Evolutionary conservation across 2,329 filamentous ascomycete species (phyloP), one percentile per base, ranked within the genome.

Genomic region (Botrytis cinerea): DNA sequence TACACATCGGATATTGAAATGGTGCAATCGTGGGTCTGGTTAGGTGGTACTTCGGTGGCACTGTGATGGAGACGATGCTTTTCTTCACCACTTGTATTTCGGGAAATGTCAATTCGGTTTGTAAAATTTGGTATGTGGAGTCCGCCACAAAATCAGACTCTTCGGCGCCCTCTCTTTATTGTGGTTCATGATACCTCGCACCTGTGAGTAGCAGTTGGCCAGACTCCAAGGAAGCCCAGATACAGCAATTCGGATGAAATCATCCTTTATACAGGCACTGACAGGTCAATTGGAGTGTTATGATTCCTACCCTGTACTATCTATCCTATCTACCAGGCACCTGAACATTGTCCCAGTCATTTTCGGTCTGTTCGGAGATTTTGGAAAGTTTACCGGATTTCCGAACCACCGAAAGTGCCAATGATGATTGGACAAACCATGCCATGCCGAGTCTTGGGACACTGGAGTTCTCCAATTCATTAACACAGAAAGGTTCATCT

Each of bases 11-110:
- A 61, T 61, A 16, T 61, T 62, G 60, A 35, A 54, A 67, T 40
- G 38, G 32, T 67, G 63, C 45, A 51, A 54, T 68, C 64, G 35
- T 68, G 64, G 46, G 35, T 68, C 64, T 43, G 16, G 6, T 57
- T 68, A 57, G 64, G 64, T 43, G 46, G 25, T 57, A 68, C 64
- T 68, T 68, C 64, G 64, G 64, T 68, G 61, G n/a, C 61, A 46
- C 40, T 54, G 64, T 22, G n/a, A 54, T 20, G 51, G 51, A 57
- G 51, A 57, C 51, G 28, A 32, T 40, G 43, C 38, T 57, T 43
- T 68, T 28, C 48, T 40, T 68, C 32, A 40, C 48, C n/a, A 40
- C 46, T 12, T 20, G 16, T 32, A 40, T 14, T 14, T 40, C 12
- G 32, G 40, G 10, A 48, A 67, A n/a, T 67, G 64, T 51, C 45